Percentiles rank a stretch among this genome's conserved stretches.
Conservation (phyloP, 2,329 filamentous ascomycete species). For the Aspergillus jensenii region DNA sequence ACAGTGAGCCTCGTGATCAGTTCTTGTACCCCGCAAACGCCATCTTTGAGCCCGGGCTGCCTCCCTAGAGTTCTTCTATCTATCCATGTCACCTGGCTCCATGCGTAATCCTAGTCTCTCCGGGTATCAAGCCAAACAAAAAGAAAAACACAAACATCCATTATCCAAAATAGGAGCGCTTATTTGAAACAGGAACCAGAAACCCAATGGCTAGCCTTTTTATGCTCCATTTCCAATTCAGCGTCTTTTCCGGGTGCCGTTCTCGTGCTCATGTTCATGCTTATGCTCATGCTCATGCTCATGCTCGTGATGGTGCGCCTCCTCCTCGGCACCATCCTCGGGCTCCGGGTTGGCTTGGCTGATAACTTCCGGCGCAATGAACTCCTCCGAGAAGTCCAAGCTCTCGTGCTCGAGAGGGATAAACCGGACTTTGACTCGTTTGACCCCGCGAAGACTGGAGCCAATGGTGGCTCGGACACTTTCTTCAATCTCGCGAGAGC, state of each 20-base stretch:
- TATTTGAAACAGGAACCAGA: conserved; percentile 2
- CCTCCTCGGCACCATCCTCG: conserved; percentile 48
- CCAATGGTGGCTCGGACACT: conserved; percentile 71
- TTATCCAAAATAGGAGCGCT: not conserved
- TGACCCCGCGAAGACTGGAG: conserved; percentile 76
- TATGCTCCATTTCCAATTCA: not conserved
- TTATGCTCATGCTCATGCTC: not conserved
- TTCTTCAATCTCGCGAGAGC: conserved; percentile 69
- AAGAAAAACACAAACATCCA: not conserved
- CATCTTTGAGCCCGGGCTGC: not conserved
- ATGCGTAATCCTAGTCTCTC: not conserved
- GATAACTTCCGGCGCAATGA: conserved; percentile 66
- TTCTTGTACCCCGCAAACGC: not conserved
- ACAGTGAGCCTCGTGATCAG: not conserved
- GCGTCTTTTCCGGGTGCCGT: conserved; percentile 11
- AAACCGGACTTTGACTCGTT: conserved; percentile 81
- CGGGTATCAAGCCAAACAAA: conserved; percentile 2
- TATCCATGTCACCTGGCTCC: not conserved
- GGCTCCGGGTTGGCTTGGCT: conserved; percentile 60
- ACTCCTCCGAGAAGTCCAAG: conserved; percentile 72
- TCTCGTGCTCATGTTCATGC: conserved; percentile 26
- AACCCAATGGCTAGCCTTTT: not conserved
- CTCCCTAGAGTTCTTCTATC: not conserved
- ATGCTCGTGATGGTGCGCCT: conserved; percentile 40
- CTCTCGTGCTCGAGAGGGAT: conserved; percentile 64